These are phyloP conservation scores for Teratosphaeria destructans DNA, from an alignment of 2,329 filamentous ascomycete species.

Conservation along the genomic window DNA sequence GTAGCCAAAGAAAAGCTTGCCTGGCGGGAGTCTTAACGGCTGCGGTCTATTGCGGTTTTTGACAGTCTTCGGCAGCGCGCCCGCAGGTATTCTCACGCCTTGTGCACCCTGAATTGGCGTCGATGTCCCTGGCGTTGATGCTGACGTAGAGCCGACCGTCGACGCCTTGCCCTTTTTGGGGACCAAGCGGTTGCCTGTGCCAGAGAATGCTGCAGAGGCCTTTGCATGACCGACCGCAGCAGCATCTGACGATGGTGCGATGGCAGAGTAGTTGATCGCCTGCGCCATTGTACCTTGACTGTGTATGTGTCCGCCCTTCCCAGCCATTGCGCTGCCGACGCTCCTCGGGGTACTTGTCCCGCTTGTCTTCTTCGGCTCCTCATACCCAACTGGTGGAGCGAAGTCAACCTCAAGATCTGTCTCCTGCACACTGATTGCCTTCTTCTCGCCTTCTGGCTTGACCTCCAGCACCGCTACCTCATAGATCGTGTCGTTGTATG, in stretches of 20 bases:
- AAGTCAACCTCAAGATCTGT: conserved; percentile 97
- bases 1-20: conserved; percentile 95
- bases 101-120: conserved; percentile 51
- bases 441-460: conserved; percentile 76
- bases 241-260: conserved; percentile 65
- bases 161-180: conserved; percentile 65
- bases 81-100: conserved; percentile 40
- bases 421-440: conserved; percentile 83
- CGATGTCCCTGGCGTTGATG: conserved; percentile 16
- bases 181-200: conserved; percentile 70
- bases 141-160: conserved; percentile 39
- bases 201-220: conserved; percentile 66
- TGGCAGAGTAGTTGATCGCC: conserved; percentile 89
- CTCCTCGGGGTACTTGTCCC: conserved; percentile 83
- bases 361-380: conserved; percentile 68
- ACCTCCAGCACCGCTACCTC: conserved; percentile 89
- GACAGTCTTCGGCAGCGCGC: conserved; percentile 29
- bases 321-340: conserved; percentile 38
- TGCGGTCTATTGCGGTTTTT: conserved; percentile 66
- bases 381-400: conserved; percentile 84
- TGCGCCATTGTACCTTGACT: conserved; percentile 90
- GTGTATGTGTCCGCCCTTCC: conserved; percentile 63
- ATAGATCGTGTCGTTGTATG: conserved; percentile 91
- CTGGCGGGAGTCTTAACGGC: conserved; percentile 70
- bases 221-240: conserved; percentile 53